phyloP scores from a whole-genome alignment of 495 filamentous ascomycete species.

The Aspergillus olivimuriae region DNA sequence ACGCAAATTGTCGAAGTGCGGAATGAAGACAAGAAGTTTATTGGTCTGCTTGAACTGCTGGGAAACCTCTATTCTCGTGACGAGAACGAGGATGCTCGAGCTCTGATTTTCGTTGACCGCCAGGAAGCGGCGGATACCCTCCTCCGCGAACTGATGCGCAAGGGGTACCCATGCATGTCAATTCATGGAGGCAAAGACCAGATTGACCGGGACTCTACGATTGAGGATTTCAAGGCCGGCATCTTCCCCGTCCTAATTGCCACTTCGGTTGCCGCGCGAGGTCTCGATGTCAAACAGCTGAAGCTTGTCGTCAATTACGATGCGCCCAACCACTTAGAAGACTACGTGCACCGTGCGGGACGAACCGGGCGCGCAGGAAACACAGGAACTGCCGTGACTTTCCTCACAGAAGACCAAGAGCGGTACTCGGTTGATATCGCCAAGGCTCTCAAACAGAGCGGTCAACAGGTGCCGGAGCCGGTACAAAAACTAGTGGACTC shows the following conservation, averaged over 20 bases:
- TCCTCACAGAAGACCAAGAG: constrained; percentile 86
- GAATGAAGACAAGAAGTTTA: constrained; percentile 75
- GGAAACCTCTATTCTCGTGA: constrained; percentile 79
- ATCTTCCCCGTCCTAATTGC: constrained; percentile 85
- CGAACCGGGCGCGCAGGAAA: constrained; percentile 94
- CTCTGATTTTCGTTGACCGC: constrained; percentile 88
- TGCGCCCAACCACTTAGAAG: constrained; percentile 91
- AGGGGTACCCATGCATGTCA: constrained; percentile 90
- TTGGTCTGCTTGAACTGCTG: constrained; percentile 75
- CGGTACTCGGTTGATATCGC: constrained; percentile 84
- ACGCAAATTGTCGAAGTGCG: constrained; percentile 89
- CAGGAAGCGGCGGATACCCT: constrained; percentile 91
- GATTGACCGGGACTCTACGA: constrained; percentile 88
- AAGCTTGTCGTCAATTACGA: constrained; percentile 98
- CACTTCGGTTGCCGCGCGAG: constrained; percentile 92
- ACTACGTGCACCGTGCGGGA: constrained; percentile 95
- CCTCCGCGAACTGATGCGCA: constrained; percentile 72
- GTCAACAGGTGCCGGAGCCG: constrained; percentile 69
- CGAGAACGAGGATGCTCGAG: constrained; percentile 75
- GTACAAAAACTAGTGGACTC: constrained; percentile 56
- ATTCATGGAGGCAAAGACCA: constrained; percentile 97
- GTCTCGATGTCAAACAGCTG: constrained; percentile 92
- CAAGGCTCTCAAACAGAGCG: constrained; percentile 90
- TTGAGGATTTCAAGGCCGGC: constrained; percentile 91
- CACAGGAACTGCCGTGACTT: constrained; percentile 89